Base-by-base conservation (phyloP, 2,329 filamentous ascomycete genomes). In the Botryotinia convoluta region DNA sequence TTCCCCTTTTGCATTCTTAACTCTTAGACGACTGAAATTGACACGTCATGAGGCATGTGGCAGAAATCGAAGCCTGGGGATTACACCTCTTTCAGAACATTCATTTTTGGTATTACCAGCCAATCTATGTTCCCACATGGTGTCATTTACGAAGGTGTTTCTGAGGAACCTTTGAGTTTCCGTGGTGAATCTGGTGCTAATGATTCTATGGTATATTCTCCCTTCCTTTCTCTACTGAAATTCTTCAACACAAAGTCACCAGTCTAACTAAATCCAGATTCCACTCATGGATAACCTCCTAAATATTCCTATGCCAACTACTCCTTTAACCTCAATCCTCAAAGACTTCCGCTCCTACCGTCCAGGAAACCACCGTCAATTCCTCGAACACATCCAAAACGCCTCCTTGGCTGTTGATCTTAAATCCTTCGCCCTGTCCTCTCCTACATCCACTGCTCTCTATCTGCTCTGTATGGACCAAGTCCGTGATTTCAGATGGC, bases 91-190 rank as follows among this genome's bases (percentile, higher is more conserved):
- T 98, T 97, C 88, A 92, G 95, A 59, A 97, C 95, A 18, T 98
- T 98, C 85, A 98, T 98, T 84, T 97, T 97, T 80, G 95, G 95
- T 78, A 97, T 98, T 83, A 97, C 94, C 1, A 92, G 89, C 65
- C 95, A 98, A 83, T 91, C 90, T 79, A 97, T 98, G 94, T 98
- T 98, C 83, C 95, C 95, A 14, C 86, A 95, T 76, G 95, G 95
- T 14, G 95, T 98, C 12, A 84, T 97, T 64, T 98, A 98, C 82
- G 92, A 97, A 81, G 94, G 94, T 14, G 88, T 95, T 74, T 91
- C 91, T 76, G 89, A 92, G 74, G 85, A 92, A 80, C 92, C 93
- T 6, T 84, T 94, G 81, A 91, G 88, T 72, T 98, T 98, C 88
- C 91, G 95, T 45, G 95, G 95, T 77, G 95, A 98, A 84, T 94